Evolutionary conservation across 331 rosid genomes (phyloP).

Genomic region (Saraca asoca): DNA sequence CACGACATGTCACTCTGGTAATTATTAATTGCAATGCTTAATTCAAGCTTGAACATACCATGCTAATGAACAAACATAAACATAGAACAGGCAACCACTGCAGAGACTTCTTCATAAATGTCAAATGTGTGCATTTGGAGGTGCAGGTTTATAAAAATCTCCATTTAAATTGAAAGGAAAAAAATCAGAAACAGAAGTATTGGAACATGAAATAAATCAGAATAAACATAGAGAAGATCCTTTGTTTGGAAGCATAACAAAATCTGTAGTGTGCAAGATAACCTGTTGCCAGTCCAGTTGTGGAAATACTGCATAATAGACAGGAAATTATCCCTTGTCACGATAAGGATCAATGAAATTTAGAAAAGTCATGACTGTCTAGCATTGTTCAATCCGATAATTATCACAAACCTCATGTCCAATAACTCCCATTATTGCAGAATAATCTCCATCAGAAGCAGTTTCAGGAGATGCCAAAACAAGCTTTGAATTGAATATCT

Average conservation of each 20-base stretch:
- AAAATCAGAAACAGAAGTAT: not conserved
- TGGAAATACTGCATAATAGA: conserved; percentile 87
- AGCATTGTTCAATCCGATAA: conserved; percentile 16
- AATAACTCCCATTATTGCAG: conserved; percentile 95
- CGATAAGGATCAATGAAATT: conserved; percentile 15
- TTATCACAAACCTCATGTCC: conserved; percentile 88
- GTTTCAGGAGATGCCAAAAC: conserved; percentile 97
- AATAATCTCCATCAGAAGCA: conserved; percentile 82
- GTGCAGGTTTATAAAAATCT: conserved; percentile 3
- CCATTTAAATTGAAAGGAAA: conserved; percentile 1
- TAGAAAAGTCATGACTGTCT: not conserved
- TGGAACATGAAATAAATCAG: conserved; percentile 20
- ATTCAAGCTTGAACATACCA: conserved; percentile 18
- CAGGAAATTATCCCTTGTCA: conserved; percentile 31
- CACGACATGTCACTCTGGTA: conserved; percentile 96
- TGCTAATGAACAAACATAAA: not conserved
- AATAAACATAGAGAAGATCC: conserved; percentile 27
- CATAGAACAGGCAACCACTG: conserved; percentile 13
- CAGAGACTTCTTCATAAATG: conserved; percentile 5
- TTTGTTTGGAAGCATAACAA: conserved; percentile 23
- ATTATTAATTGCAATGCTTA: conserved; percentile 34
- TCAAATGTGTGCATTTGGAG: conserved; percentile 8
- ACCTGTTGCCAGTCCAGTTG: conserved; percentile 99
- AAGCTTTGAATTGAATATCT: conserved; percentile 94
- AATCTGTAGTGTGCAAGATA: conserved; percentile 22